Percentiles rank a stretch among this genome's conserved stretches.
Conservation (phyloP, 257 asterid genomes). For the Hygrophila difformis region DNA sequence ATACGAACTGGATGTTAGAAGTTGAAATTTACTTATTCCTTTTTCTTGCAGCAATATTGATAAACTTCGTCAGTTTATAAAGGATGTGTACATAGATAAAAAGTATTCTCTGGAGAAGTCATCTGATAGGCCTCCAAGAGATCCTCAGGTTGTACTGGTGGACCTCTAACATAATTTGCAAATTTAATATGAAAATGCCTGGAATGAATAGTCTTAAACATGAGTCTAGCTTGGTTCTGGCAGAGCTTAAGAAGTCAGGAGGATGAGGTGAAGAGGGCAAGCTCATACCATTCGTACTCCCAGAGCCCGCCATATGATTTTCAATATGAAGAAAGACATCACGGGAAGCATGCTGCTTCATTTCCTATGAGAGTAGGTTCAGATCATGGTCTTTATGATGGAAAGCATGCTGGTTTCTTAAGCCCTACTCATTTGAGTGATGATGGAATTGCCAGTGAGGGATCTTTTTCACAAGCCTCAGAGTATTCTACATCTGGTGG, state of each 20-base stretch:
- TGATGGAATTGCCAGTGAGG: conserved; percentile 52
- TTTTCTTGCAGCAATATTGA: conserved; percentile 65
- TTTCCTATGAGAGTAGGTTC: conserved; percentile 80
- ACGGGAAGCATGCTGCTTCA: conserved; percentile 61
- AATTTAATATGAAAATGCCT: conserved; percentile 13
- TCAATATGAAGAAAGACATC: conserved; percentile 88
- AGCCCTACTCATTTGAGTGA: conserved; percentile 63
- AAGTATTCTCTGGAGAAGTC: conserved; percentile 46
- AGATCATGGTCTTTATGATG: conserved; percentile 76
- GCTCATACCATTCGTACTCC: conserved; percentile 93
- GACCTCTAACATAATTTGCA: conserved; percentile 1
- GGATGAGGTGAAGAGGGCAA: conserved; percentile 81
- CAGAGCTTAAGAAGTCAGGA: conserved; percentile 63
- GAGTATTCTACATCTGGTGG: conserved; percentile 57
- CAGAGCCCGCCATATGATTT: conserved; percentile 99
- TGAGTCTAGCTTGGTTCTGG: conserved; percentile 18
- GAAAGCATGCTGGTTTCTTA: conserved; percentile 67
- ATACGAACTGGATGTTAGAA: conserved; percentile 8
- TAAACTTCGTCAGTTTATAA: conserved; percentile 78
- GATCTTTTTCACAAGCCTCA: conserved; percentile 51
- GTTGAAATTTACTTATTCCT: conserved; percentile 7
- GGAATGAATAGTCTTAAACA: conserved; percentile 8
- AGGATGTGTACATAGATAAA: conserved; percentile 58
- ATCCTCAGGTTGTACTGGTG: conserved; percentile 54
- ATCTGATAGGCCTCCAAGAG: conserved; percentile 69